Percentiles rank a stretch among this genome's conserved stretches.
phyloP scores from a whole-genome alignment of 2,329 filamentous ascomycete genomes.

The Aureobasidium mangrovei region DNA sequence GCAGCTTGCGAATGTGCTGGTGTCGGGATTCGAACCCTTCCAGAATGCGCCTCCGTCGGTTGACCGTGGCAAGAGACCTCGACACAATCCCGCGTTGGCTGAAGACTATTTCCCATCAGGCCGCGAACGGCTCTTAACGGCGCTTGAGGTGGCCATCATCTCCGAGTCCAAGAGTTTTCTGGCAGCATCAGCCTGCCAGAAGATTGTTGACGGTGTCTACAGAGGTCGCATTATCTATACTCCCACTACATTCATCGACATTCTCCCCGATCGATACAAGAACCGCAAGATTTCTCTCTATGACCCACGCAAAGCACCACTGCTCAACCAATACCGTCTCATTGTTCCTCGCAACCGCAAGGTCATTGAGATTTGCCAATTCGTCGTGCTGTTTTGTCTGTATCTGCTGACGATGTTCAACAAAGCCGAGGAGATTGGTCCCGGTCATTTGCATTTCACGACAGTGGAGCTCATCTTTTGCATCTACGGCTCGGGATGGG shows the following conservation, averaged over 20 bases:
- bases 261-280: conserved; percentile 80
- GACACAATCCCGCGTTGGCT: conserved; percentile 37
- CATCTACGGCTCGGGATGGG: conserved; percentile 70
- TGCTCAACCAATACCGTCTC: conserved; percentile 77
- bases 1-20: conserved; percentile 67
- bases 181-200: conserved; percentile 68
- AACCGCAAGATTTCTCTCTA: conserved; percentile 73
- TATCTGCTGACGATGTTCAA: conserved; percentile 66
- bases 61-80: conserved; percentile 46
- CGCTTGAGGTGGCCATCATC: conserved; percentile 74
- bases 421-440: conserved; percentile 45
- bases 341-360: conserved; percentile 74
- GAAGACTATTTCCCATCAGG: conserved; percentile 34
- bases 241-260: conserved; percentile 70
- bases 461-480: conserved; percentile 57
- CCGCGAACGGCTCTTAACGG: conserved; percentile 56
- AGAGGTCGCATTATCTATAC: conserved; percentile 74
- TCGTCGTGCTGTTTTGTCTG: conserved; percentile 57
- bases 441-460: conserved; percentile 29
- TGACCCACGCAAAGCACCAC: conserved; percentile 62
- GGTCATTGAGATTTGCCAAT: conserved; percentile 65
- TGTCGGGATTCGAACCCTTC: conserved; percentile 77
- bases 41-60: conserved; percentile 68
- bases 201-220: conserved; percentile 75
- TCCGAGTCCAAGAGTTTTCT: conserved; percentile 74